Base-by-base conservation (phyloP, 1,284 basidiomycete species). In the Pyrrhoderma lamaoense region DNA sequence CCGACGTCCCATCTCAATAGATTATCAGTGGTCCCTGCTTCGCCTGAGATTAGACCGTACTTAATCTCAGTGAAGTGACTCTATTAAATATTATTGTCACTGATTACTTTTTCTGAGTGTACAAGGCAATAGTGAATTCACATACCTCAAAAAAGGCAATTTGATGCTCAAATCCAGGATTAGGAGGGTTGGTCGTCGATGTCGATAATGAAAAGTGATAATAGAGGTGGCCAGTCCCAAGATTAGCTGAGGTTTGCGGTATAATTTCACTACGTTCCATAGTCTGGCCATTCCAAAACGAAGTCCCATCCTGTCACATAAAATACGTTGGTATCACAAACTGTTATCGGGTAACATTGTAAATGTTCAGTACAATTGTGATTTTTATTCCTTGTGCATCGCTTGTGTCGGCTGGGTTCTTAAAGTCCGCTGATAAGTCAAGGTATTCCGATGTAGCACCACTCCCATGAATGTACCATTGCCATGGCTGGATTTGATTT, bases 401-500 rank as follows among this genome's bases (percentile, higher is more conserved):
- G 25, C 60, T 57, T 1, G 61, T 61, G 51, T 62, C 57, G 37
- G 61, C 63, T 18, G 61, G 63, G 51, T 64, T 63, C 53, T 62
- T 61, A 56, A 62, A 62, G 42, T 46, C 50, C 16, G 60, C 37
- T 11, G 55, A 57, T 9, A 62, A 42, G 27, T 46, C 58, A n/a
- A 64, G 60, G 56, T 64, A 64, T 40, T 56, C 47, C 22, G 63
- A 56, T 19, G 61, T 60, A 8, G 60, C 42, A 9, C 45, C 51
- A n/a, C 55, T 53, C 23, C 63, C 63, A 46, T 64, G 62, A 43
- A 64, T 64, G 54, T 64, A 64, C 58, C 58, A 61, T 27, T 62
- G 61, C 52, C 59, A 61, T 37, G 51, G 50, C 35, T 51, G 54
- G 34, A 62, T 59, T 50, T 61, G 53, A 53, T 56, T 56, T 35